Base-by-base conservation (phyloP, 139 green algal species). In the Zygnema cylindricum region DNA sequence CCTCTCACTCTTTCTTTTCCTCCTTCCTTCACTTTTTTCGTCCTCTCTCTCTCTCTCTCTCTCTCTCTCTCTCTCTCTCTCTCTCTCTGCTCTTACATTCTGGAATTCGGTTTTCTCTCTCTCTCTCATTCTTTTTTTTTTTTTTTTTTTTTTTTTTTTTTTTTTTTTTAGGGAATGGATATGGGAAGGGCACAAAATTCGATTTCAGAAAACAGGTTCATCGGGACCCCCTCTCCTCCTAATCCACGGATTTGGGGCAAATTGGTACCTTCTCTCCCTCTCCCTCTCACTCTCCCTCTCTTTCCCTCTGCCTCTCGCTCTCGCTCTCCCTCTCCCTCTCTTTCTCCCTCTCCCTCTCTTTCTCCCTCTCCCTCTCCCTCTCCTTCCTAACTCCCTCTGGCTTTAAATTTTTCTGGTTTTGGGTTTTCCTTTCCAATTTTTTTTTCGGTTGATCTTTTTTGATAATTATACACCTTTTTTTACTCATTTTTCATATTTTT, bases 241-340 rank as follows among this genome's bases (percentile, higher is more conserved):
- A 33, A 92, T 98, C 1, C 97, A 99, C 76, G 96, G 97, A 3
- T 99, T 99, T 94, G 97, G 97, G 0, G 96, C 94, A 38, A 99
- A 98, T 86, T 95, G 91, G 92, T 89, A 84, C 21, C 71, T 16
- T 43, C 3, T 16, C 71, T 16, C 71, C 3, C 16, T 79, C 71
- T 16, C 71, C 3, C 71, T 79, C 71, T 79, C 38, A 40, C 21
- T 16, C 71, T 16, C 16, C 16, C 71, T 11, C 71, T 79, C 71
- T 79, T 79, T 79, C 36, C 38, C 21, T 11, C 3, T 16, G 7
- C 16, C 21, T 11, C 71, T 79, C 71, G 36, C 71, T 16, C 21
- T 16, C 16, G 7, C 71, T 79, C 38, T 43, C 38, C 71, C 21
- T 16, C 16, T 16, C 71, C 21, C 71, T 79, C 36, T 16, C 7